These are phyloP conservation scores for Quercus cerris DNA, from an alignment of 306 rosid species.

Conservation along the genomic window DNA sequence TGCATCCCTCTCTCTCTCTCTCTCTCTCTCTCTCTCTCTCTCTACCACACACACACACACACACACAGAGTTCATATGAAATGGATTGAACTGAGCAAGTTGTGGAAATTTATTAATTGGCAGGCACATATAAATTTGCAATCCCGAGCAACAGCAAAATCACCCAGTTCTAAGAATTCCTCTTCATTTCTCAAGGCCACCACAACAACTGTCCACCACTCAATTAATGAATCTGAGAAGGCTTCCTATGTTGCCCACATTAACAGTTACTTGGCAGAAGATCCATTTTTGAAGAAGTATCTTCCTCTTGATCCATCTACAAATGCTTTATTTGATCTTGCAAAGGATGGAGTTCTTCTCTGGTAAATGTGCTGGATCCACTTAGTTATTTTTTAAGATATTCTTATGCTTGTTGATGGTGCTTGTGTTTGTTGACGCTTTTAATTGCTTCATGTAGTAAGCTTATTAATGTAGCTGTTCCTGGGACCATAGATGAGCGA, in stretches of 20 bases:
- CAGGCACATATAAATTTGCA: slow-evolving; percentile 82
- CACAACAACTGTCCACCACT: slow-evolving; percentile 81
- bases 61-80: background rate
- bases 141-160: slow-evolving; percentile 46
- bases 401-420: background rate
- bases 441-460: slow-evolving; percentile 58
- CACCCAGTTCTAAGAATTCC: slow-evolving; percentile 61
- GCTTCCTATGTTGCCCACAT: slow-evolving; percentile 93
- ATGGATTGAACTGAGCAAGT: slow-evolving; percentile 19
- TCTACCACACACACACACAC: background rate
- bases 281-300: slow-evolving; percentile 70
- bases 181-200: slow-evolving; percentile 93
- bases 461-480: slow-evolving; percentile 94
- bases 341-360: slow-evolving; percentile 90
- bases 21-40: background rate
- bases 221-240: slow-evolving; percentile 91
- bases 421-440: slow-evolving; percentile 27
- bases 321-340: slow-evolving; percentile 85
- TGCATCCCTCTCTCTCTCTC: background rate
- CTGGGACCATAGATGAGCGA: slow-evolving; percentile 98
- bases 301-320: slow-evolving; percentile 84
- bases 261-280: slow-evolving; percentile 79
- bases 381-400: slow-evolving; percentile 9
- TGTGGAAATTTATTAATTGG: slow-evolving; percentile 30
- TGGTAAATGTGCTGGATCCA: slow-evolving; percentile 54